Percentiles rank a stretch among this genome's conserved stretches.
phyloP scores from a whole-genome alignment of 805 yeast genomes.

The Hemisphaericaspora nanyangensis region DNA sequence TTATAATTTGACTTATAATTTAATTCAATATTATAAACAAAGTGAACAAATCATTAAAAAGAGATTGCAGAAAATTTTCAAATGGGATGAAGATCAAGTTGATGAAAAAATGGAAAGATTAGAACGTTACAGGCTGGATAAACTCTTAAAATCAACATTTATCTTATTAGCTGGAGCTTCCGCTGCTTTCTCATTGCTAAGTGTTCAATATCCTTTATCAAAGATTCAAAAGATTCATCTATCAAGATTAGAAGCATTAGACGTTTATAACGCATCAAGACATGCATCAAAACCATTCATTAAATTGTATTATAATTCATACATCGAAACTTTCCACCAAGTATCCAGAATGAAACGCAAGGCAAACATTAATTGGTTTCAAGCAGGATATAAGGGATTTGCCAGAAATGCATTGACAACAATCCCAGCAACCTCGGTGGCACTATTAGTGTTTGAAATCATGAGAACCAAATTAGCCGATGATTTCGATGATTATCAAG shows the following conservation, averaged over 20 bases:
- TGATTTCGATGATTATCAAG: slow-evolving; percentile 20
- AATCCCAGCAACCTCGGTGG: slow-evolving; percentile 86
- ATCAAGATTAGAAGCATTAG: slow-evolving; percentile 75
- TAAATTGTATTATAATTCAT: slow-evolving; percentile 66
- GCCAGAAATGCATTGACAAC: slow-evolving; percentile 65
- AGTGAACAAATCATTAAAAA: slow-evolving; percentile 41
- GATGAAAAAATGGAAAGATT: slow-evolving; percentile 21
- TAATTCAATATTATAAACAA: slow-evolving; percentile 40
- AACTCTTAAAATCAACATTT: slow-evolving; percentile 61
- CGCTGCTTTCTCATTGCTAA: slow-evolving; percentile 74
- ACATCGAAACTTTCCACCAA: slow-evolving; percentile 69
- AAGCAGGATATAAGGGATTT: slow-evolving; percentile 78
- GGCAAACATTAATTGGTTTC: slow-evolving; percentile 53
- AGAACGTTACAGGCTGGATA: slow-evolving; percentile 38
- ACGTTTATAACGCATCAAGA: slow-evolving; percentile 47
- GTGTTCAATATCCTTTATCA: slow-evolving; percentile 78
- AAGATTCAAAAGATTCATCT: slow-evolving; percentile 79
- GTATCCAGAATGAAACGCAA: slow-evolving; percentile 50
- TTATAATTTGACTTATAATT: slow-evolving; percentile 43
- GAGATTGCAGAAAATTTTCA: slow-evolving; percentile 11
- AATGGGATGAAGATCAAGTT: slow-evolving; percentile 13
- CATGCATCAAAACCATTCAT: slow-evolving; percentile 27
- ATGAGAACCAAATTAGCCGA: slow-evolving; percentile 51
- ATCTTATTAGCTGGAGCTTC: slow-evolving; percentile 81
- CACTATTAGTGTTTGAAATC: slow-evolving; percentile 79